Base-by-base conservation (phyloP, 768 basidiomycete genomes). In the Xerocomellus intermedius region DNA sequence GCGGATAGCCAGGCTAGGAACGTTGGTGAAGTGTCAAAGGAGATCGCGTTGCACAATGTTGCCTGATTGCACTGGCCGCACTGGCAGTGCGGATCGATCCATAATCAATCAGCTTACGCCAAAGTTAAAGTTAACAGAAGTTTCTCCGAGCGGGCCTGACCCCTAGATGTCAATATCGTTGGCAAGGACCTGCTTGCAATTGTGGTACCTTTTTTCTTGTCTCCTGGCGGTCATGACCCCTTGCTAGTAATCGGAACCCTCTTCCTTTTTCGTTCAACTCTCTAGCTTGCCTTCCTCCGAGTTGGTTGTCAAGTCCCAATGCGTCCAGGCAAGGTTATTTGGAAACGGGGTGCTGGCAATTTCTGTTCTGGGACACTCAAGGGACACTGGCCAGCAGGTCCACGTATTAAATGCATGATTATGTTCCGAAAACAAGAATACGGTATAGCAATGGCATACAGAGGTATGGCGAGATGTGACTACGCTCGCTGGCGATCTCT, bases 401-500 rank as follows among this genome's bases (percentile, higher is more conserved):
- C 30, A 30, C 9, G 28, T 30, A 30, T 10, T 30, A 30, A 30
- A 30, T 8, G 28, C 8, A 28, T 30, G 30, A 30, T 30, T 30
- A 30, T 10, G 9, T 30, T 9, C 30, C 10, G 26, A 16, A 17
- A 39, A 24, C 56, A 32, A 52, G 36, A 42, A 16, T 35, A 49
- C 50, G 53, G 54, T 57, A 59, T 56, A 42, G 32, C 36, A 59
- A 59, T 56, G 38, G 32, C 36, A 59, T 54, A 52, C 13, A 38
- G 26, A 53, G 42, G 38, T 41, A 51, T 21, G n/a, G 7, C 1
- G 16, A 37, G 19, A 26, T 1, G 32, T 2, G 42, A 45, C 54
- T 67, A 71, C 3, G 39, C 59, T 30, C 71, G 60, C 13, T 71
- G 62, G 14, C 67, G 70, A 13, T 73, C 77, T 44, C 78, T 65